Evolutionary conservation across 148 eudicot genomes (phyloP).

Genomic region (Pharnaceum exiguum): DNA sequence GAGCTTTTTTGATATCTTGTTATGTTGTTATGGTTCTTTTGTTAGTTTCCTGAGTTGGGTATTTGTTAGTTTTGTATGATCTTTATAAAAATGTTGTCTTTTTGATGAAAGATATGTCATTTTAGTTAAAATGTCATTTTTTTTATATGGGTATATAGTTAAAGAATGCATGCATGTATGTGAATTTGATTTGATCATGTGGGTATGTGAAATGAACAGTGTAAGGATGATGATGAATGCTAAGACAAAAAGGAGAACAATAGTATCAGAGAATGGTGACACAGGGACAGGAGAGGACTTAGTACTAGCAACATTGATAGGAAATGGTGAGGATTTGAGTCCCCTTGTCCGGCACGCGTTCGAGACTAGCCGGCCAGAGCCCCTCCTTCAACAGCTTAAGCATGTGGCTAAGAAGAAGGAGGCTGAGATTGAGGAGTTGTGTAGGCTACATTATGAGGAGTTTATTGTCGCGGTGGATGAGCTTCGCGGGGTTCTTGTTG

Average conservation of each 20-base stretch:
- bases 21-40: too few relatives aligned
- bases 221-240: constrained; percentile 37
- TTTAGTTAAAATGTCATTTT: too few relatives aligned
- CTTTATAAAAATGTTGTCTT: too few relatives aligned
- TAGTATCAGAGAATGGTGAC: constrained; percentile 65
- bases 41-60: too few relatives aligned
- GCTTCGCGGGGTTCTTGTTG: constrained; percentile 88
- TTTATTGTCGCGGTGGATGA: constrained; percentile 88
- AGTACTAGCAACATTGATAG: constrained; percentile 72
- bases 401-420: constrained; percentile 76
- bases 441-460: constrained; percentile 86
- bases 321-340: constrained; percentile 87
- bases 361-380: constrained; percentile 71
- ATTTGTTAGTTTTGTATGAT: too few relatives aligned
- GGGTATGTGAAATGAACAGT: constrained; percentile 3
- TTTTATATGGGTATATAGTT: too few relatives aligned
- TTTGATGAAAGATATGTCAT: too few relatives aligned
- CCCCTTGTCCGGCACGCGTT: constrained; percentile 84
- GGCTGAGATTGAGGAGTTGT: constrained; percentile 88
- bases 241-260: constrained; percentile 60
- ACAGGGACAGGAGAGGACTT: constrained; percentile 64
- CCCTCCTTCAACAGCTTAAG: constrained; percentile 73
- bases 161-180: constrained; percentile 1
- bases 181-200: not conserved
- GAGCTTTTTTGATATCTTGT: too few relatives aligned